phyloP scores from a whole-genome alignment of 2,329 filamentous ascomycete species.

The Claviceps fusiformis region DNA sequence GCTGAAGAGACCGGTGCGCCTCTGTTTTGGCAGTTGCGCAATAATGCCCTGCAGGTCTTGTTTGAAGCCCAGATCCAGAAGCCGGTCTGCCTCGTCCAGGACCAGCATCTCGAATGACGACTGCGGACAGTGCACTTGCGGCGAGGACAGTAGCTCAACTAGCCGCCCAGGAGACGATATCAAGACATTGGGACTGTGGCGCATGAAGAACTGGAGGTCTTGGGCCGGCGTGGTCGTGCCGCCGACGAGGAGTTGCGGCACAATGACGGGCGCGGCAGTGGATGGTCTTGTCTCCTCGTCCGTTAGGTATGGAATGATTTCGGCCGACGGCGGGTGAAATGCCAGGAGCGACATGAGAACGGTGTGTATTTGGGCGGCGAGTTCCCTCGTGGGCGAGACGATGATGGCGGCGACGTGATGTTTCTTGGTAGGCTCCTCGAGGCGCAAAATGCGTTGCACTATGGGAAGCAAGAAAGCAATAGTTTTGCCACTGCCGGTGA shows the following conservation, averaged over 20 bases:
- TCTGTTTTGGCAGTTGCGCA: conserved; percentile 74
- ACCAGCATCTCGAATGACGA: conserved; percentile 87
- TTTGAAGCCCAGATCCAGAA: conserved; percentile 90
- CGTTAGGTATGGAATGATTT: conserved; percentile 40
- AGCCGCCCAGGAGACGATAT: conserved; percentile 85
- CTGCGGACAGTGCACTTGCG: conserved; percentile 75
- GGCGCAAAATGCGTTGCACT: conserved; percentile 65
- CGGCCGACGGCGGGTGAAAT: conserved; percentile 71
- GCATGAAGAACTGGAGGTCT: conserved; percentile 74
- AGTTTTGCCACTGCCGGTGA: conserved; percentile 86
- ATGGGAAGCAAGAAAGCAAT: conserved; percentile 74
- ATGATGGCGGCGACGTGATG: conserved; percentile 86
- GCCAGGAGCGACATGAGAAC: conserved; percentile 64
- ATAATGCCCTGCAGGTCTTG: conserved; percentile 79
- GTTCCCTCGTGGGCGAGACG: conserved; percentile 78
- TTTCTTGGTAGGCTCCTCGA: conserved; percentile 72
- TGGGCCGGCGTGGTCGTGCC: conserved; percentile 68
- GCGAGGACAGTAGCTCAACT: conserved; percentile 73
- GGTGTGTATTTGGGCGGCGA: conserved; percentile 79
- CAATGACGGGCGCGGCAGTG: conserved; percentile 38
- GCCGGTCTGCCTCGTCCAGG: conserved; percentile 83
- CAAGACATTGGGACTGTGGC: conserved; percentile 73
- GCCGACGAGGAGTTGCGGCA: conserved; percentile 81
- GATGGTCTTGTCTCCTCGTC: conserved; percentile 41
- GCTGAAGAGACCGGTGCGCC: conserved; percentile 85